Base-by-base conservation (phyloP, 106 monocot species). In the Apostasia ramifera region DNA sequence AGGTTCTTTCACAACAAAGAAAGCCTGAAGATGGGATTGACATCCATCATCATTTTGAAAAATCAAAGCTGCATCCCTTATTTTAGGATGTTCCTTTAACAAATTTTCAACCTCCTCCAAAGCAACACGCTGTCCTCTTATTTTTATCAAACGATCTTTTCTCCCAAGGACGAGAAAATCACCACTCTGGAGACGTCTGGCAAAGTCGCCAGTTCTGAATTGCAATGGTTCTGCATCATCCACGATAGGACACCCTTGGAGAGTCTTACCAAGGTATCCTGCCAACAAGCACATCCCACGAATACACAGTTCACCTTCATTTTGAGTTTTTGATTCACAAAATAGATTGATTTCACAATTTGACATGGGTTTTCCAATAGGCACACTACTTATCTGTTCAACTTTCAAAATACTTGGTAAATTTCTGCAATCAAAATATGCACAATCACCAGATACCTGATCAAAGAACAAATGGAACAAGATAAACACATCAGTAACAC, bases 361-460 rank as follows among this genome's bases (percentile, higher is more conserved):
- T 44, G 67, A 61, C 61, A 95, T 85, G 67, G 91, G 91, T 50
- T 72, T 42, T 79, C 95, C 95, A 78, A 95, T 95, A 6, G 95
- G 95, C 47, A 95, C 95, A 61, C 82, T 92, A 10, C 44, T 76
- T 39, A 92, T 50, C 7, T 67, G 10, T 26, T 81, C 82, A 43
- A 14, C 47, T 39, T 82, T 68, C 61, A 86, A 81, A 61, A 95
- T 74, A 54, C 65, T 81, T 39, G 80, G 77, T 69, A 95, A 84
- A 63, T 66, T 79, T 73, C 68, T 82, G 86, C 95, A 95, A 77
- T 95, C 81, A 66, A 95, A 95, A 63, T 73, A 95, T 63, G 83
- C 73, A 70, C 95, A 95, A 61, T 95, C 95, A 53, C 92, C 95
- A 63, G 95, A 88, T 5, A 95, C 84, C 95, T 95, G 82, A 78